Conservation (phyloP, 2,329 filamentous ascomycete genomes). For the Neoarthrinium moseri region DNA sequence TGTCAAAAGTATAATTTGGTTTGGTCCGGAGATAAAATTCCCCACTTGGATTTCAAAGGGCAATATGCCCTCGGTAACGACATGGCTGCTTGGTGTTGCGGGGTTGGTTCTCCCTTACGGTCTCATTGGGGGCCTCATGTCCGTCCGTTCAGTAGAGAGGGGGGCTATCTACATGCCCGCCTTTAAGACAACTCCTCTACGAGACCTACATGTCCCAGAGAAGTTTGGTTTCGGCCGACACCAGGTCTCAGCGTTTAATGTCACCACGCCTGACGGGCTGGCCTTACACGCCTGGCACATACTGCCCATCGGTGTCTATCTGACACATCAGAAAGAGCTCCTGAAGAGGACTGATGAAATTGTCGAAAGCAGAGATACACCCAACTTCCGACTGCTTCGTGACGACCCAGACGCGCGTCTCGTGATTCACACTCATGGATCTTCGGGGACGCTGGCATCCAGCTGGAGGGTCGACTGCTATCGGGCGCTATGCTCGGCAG, state of each 20-base stretch:
- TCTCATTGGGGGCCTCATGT: too few relatives aligned
- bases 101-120: too few relatives aligned
- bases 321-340: background rate
- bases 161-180: background rate
- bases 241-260: background rate
- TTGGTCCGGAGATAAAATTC: too few relatives aligned
- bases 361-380: background rate
- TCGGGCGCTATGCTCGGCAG: background rate
- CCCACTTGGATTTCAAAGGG: too few relatives aligned
- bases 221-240: conserved; percentile 1
- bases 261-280: background rate
- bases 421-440: background rate
- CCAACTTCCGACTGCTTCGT: background rate
- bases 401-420: background rate
- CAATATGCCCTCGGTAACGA: too few relatives aligned
- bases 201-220: background rate
- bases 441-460: background rate
- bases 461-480: background rate
- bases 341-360: background rate
- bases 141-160: too few relatives aligned
- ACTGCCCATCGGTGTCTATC: background rate
- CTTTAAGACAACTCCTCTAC: background rate
- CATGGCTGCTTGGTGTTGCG: too few relatives aligned
- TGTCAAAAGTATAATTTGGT: too few relatives aligned
- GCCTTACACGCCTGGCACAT: conserved; percentile 1